Evolutionary conservation across 2,329 filamentous ascomycete genomes (phyloP).

Genomic region (Bipolaris gigantea): DNA sequence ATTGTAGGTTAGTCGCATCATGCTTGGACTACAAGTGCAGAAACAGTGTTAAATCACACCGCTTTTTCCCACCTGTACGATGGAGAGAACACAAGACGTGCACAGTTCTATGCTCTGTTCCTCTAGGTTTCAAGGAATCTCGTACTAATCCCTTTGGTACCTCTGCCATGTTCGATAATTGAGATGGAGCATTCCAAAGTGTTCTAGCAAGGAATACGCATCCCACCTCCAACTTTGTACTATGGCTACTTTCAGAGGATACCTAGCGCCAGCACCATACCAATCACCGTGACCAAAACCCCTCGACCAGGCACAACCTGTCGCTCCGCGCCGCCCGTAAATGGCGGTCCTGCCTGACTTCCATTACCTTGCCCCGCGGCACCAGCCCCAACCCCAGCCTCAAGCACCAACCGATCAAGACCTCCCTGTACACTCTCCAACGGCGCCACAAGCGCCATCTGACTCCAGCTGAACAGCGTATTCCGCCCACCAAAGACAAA

Average conservation of each 20-base stretch:
- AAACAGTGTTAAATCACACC: not conserved
- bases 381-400: not conserved
- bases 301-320: no score
- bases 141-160: not conserved
- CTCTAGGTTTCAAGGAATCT: no score
- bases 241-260: not conserved
- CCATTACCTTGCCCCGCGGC: not conserved
- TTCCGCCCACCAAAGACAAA: conserved; percentile 59
- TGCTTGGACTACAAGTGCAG: no score
- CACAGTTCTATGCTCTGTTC: no score
- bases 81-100: no score
- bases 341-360: not conserved
- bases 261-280: not conserved
- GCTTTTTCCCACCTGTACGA: not conserved
- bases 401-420: conserved; percentile 19
- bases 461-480: conserved; percentile 57
- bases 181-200: not conserved
- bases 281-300: not conserved
- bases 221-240: not conserved
- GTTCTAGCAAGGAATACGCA: not conserved
- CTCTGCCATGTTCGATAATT: not conserved
- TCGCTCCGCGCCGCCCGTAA: not conserved
- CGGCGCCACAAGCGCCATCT: conserved; percentile 60
- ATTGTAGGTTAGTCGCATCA: no score
- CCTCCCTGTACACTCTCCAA: conserved; percentile 43